These are phyloP conservation scores for Auriscalpium orientale DNA, from an alignment of 768 basidiomycete genomes.

Conservation along the genomic window DNA sequence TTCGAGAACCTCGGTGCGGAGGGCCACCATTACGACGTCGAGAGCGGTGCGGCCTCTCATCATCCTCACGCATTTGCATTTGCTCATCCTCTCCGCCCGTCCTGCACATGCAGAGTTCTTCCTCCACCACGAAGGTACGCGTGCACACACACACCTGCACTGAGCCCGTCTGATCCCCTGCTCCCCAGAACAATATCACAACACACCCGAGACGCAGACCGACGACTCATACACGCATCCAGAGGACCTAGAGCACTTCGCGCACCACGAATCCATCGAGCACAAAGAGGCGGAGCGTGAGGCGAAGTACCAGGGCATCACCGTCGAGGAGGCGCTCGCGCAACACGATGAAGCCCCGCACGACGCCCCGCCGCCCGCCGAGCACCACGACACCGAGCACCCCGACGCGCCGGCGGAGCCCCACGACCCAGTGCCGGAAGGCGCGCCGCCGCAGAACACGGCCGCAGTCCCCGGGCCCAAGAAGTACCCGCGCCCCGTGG, in stretches of 20 bases:
- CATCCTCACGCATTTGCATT: too few species aligned
- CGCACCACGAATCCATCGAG: slow-evolving; percentile 83
- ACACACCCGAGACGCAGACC: slow-evolving; percentile 94
- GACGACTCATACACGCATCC: slow-evolving; percentile 92
- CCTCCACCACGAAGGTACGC: slow-evolving; percentile 90
- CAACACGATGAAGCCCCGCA: slow-evolving; percentile 29
- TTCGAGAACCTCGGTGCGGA: slow-evolving; percentile 82
- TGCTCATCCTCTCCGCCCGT: too few species aligned
- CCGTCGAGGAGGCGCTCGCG: slow-evolving; percentile 60
- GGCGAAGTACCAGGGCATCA: slow-evolving; percentile 76
- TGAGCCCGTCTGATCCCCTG: slow-evolving; percentile 1
- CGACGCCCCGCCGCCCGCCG: slow-evolving; percentile 1
- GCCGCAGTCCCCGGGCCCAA: slow-evolving; percentile 22
- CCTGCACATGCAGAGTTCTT: slow-evolving; percentile 61
- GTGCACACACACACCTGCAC: background rate
- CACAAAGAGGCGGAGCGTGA: slow-evolving; percentile 75
- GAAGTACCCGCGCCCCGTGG: slow-evolving; percentile 39
- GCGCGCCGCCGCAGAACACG: slow-evolving; percentile 12
- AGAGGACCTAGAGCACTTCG: slow-evolving; percentile 90
- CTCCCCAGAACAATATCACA: slow-evolving; percentile 75
- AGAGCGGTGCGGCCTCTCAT: slow-evolving; percentile 59
- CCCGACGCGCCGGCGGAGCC: slow-evolving; percentile 8
- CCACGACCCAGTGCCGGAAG: slow-evolving; percentile 6
- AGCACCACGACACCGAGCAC: background rate
- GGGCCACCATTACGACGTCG: slow-evolving; percentile 89